phyloP scores from a whole-genome alignment of 768 basidiomycete species.

The Lentinus brumalis region DNA sequence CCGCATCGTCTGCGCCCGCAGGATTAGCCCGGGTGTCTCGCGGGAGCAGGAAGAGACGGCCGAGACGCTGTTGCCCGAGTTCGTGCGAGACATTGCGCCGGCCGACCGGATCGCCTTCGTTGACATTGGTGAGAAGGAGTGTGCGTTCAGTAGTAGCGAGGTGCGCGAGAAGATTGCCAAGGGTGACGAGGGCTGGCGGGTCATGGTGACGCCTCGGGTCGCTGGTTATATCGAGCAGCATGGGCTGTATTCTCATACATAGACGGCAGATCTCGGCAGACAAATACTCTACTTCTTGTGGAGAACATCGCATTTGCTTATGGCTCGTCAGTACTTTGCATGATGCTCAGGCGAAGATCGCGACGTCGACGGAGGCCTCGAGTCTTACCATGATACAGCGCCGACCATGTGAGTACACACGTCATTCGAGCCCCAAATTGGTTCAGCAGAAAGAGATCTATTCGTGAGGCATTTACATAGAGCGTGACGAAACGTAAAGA shows the following conservation, averaged over 20 bases:
- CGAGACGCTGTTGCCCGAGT: constrained; percentile 32
- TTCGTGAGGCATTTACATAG: constrained; percentile 5
- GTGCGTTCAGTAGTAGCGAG: constrained; percentile 68
- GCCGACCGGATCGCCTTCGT: constrained; percentile 56
- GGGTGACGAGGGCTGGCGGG: constrained; percentile 44
- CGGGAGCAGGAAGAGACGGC: constrained; percentile 30
- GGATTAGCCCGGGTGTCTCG: constrained; percentile 35
- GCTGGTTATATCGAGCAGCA: constrained; percentile 53
- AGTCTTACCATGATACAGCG: no score
- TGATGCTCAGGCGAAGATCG: no score
- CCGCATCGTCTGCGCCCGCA: constrained; percentile 65
- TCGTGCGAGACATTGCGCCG: constrained; percentile 52
- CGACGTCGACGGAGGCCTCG: no score
- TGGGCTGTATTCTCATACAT: constrained; percentile 41
- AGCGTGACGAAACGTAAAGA: constrained; percentile 8
- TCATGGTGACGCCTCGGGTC: constrained; percentile 47
- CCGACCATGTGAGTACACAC: no score
- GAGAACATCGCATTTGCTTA: no score
- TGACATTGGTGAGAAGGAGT: constrained; percentile 59
- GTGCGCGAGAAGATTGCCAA: constrained; percentile 51
- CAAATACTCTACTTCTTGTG: no score
- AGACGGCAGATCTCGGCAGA: neutral
- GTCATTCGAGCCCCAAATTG: neutral
- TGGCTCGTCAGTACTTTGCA: no score
- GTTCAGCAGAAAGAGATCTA: constrained; percentile 6